These are phyloP conservation scores for Achlya hypogyna DNA, from an alignment of 352 stramenopile species.

Conservation along the genomic window DNA sequence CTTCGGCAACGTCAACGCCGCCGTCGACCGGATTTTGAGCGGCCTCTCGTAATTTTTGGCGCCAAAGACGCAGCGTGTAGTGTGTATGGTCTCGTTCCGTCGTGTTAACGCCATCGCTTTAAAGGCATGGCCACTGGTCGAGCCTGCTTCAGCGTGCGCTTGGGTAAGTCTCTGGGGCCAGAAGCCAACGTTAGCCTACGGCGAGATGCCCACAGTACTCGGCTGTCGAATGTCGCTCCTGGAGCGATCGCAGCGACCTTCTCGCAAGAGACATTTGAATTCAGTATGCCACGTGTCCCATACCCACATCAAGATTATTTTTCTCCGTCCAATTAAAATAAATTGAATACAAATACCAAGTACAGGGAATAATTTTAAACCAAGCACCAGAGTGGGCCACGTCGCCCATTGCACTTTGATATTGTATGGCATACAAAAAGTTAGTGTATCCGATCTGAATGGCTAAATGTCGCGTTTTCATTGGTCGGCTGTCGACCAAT, in stretches of 20 bases:
- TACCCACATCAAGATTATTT: neutral
- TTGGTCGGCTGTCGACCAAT: neutral
- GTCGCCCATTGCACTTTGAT: neutral
- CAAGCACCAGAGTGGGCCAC: neutral
- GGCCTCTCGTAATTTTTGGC: constrained; percentile 22
- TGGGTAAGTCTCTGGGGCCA: no score
- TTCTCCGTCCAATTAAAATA: neutral
- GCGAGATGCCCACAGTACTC: no score
- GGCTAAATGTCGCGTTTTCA: neutral
- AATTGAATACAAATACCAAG: neutral
- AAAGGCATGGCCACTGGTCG: no score
- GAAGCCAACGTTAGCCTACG: no score
- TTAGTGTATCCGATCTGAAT: neutral
- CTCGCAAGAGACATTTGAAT: no score
- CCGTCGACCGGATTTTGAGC: constrained; percentile 82
- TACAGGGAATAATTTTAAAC: neutral
- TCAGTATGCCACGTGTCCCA: neutral
- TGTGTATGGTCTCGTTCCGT: no score
- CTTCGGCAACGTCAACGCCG: constrained; percentile 82
- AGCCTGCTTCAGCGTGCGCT: neutral
- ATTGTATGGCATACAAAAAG: neutral
- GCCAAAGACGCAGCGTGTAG: no score
- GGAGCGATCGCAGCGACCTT: no score
- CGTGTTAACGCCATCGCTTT: no score
- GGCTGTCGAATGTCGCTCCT: no score